Evolutionary conservation across 2,329 filamentous ascomycete genomes (phyloP).

Genomic region (Alternaria panax): DNA sequence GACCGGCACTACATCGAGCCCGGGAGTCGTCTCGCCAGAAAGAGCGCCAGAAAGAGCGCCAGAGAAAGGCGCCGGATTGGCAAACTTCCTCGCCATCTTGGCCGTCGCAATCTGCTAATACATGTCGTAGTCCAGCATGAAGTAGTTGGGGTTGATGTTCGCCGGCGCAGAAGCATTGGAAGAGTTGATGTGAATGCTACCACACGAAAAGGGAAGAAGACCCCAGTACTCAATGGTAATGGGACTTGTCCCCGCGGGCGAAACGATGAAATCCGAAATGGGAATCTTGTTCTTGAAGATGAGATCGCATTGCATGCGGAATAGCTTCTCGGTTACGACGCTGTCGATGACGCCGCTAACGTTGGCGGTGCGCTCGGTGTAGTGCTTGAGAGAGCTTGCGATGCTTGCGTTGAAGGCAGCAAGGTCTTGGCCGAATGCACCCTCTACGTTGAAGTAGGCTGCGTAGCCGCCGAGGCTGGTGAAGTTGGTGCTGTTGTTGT

Average conservation of each 20-base stretch:
- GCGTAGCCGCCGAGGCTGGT: not conserved
- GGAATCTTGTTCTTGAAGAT: conserved; percentile 8
- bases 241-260: not conserved
- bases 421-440: not conserved
- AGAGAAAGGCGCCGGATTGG: conserved; percentile 1
- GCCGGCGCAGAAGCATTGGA: not conserved
- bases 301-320: not conserved
- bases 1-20: not conserved
- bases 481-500: conserved; percentile 3
- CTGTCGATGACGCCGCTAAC: not conserved
- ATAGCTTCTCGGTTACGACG: not conserved
- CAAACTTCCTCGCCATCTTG: not conserved
- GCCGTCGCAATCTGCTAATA: not conserved
- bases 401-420: not conserved
- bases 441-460: not conserved
- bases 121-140: conserved; percentile 4
- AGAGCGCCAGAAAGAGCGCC: not conserved
- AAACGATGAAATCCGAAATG: not conserved
- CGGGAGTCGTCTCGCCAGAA: not conserved
- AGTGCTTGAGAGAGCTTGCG: not conserved
- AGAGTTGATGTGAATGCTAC: conserved; percentile 5
- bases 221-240: not conserved
- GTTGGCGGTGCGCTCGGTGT: not conserved
- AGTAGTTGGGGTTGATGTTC: conserved; percentile 1
- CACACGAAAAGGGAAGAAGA: conserved; percentile 3